These are phyloP conservation scores for Zygosaccharomyces lentus DNA, from an alignment of 805 yeast genomes.

Conservation along the genomic window DNA sequence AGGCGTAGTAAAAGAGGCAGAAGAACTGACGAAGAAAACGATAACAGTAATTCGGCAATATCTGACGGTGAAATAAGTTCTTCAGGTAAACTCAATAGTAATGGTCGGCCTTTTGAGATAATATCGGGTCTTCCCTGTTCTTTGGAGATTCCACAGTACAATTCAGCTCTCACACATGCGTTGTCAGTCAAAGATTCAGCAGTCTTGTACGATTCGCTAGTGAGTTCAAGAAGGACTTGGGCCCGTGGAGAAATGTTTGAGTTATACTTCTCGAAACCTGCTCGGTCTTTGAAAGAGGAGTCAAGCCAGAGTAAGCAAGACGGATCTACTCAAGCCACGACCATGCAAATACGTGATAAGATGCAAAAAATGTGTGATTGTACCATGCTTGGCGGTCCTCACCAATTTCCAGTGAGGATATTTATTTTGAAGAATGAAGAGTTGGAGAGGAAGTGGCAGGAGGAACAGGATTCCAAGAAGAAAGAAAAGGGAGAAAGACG, in stretches of 20 bases:
- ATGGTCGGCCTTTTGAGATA: conserved; percentile 57
- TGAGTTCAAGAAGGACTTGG: conserved; percentile 70
- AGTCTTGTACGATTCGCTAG: conserved; percentile 63
- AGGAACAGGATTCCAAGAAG: conserved; percentile 37
- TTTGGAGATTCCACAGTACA: conserved; percentile 48
- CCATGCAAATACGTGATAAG: conserved; percentile 56
- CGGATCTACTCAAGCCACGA: conserved; percentile 8
- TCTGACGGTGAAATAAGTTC: conserved; percentile 7
- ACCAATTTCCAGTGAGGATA: conserved; percentile 66
- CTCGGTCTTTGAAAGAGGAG: conserved; percentile 43
- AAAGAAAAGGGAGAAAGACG: conserved; percentile 37
- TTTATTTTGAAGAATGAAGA: conserved; percentile 84
- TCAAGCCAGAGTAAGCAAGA: conserved; percentile 6
- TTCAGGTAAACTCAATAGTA: conserved; percentile 15
- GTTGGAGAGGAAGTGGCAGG: conserved; percentile 47
- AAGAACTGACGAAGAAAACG: conserved; percentile 18
- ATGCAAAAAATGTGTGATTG: conserved; percentile 88
- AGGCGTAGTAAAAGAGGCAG: conserved; percentile 17
- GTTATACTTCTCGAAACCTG: conserved; percentile 72
- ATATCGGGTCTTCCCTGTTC: conserved; percentile 68
- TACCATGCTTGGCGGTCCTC: conserved; percentile 73
- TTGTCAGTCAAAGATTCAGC: conserved; percentile 69
- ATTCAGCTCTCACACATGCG: conserved; percentile 58
- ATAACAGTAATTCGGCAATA: conserved; percentile 6
- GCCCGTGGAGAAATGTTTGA: conserved; percentile 64